Evolutionary conservation across 2,329 filamentous ascomycete genomes (phyloP).

Genomic region (Aspergillus spinulosporus): DNA sequence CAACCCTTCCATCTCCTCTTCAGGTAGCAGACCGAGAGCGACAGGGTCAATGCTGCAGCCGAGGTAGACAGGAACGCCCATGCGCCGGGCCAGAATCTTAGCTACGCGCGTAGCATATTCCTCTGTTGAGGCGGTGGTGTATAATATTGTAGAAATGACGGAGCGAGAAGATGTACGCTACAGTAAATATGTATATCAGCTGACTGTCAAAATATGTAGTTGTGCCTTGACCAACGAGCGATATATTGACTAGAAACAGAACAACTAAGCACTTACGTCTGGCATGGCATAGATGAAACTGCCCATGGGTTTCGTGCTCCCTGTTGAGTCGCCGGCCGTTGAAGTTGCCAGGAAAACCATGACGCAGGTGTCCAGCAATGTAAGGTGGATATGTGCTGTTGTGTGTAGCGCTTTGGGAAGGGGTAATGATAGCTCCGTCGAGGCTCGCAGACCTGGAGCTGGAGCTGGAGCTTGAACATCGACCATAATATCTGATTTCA

Average conservation of each 20-base stretch:
- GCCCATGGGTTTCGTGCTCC: conserved; percentile 61
- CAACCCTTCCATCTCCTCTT: conserved; percentile 93
- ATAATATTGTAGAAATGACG: conserved; percentile 76
- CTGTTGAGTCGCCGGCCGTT: conserved; percentile 44
- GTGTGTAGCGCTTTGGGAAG: conserved; percentile 58
- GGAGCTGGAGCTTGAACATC: not conserved
- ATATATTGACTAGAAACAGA: not conserved
- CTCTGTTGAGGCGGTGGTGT: conserved; percentile 68
- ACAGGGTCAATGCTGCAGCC: conserved; percentile 81
- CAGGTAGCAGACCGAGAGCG: conserved; percentile 73
- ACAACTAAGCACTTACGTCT: conserved; percentile 61
- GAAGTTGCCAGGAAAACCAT: conserved; percentile 61
- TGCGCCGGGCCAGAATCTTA: conserved; percentile 73
- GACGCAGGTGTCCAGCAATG: conserved; percentile 52
- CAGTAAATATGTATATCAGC: not conserved
- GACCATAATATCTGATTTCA: conserved; percentile 1
- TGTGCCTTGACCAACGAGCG: not conserved
- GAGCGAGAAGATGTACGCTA: conserved; percentile 47
- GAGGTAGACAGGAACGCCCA: conserved; percentile 78
- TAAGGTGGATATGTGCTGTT: conserved; percentile 61
- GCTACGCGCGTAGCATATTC: conserved; percentile 87
- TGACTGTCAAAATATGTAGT: not conserved
- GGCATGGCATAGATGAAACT: conserved; percentile 94
- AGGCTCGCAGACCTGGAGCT: conserved; percentile 7
- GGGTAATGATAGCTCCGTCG: conserved; percentile 55